Evolutionary conservation across 495 filamentous ascomycete species (phyloP).

Genomic region (Talaromyces nanjingensis): DNA sequence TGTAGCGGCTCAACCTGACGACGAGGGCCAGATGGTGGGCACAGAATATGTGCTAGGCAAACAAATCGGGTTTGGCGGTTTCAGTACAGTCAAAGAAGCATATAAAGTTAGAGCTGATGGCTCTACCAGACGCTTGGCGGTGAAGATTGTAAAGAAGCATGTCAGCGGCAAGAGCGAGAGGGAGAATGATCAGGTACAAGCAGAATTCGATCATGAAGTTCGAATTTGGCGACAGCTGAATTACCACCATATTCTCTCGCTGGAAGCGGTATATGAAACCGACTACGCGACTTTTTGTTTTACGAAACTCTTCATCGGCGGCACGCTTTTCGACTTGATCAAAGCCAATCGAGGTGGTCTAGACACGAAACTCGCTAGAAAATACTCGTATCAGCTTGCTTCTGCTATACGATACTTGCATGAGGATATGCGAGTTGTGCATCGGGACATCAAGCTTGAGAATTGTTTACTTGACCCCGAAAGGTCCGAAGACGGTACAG

Average conservation of each 20-base stretch:
- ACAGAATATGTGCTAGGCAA: conserved; percentile 67
- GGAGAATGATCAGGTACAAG: conserved; percentile 64
- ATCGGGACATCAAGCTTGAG: conserved; percentile 71
- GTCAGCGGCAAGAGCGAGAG: conserved; percentile 46
- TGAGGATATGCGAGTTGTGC: conserved; percentile 63
- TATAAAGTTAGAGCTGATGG: conserved; percentile 54
- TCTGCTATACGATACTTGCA: conserved; percentile 66
- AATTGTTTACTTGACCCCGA: conserved; percentile 65
- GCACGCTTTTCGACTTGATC: conserved; percentile 65
- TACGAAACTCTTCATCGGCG: conserved; percentile 59
- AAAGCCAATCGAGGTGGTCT: conserved; percentile 54
- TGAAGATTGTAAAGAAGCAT: conserved; percentile 67
- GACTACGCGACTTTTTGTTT: conserved; percentile 70
- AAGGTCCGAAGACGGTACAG: conserved; percentile 35
- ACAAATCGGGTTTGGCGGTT: conserved; percentile 63
- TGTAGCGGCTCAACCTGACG: conserved; percentile 45
- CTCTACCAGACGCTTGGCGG: conserved; percentile 48
- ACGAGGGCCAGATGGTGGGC: conserved; percentile 68
- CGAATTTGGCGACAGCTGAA: conserved; percentile 63
- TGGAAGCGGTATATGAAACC: conserved; percentile 63
- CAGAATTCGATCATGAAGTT: conserved; percentile 70
- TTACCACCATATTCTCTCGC: conserved; percentile 57
- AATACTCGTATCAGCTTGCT: conserved; percentile 62
- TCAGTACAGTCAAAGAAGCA: conserved; percentile 66
- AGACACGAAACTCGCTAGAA: conserved; percentile 43